Conservation (phyloP, 2,329 filamentous ascomycete genomes). For the Thielaviopsis ethacetica region DNA sequence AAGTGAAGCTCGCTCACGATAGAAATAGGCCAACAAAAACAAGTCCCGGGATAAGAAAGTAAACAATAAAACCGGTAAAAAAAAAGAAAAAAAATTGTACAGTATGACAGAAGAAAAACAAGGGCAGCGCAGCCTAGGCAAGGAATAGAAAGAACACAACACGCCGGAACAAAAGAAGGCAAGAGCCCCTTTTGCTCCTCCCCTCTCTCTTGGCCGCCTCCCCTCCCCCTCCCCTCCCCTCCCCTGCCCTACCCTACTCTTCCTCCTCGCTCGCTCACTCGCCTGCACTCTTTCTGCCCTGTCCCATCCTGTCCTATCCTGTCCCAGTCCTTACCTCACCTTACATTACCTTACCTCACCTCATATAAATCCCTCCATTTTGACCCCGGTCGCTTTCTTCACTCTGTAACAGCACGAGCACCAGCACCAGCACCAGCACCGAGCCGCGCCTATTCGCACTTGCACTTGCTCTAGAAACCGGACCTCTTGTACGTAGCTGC, state of each 20-base stretch:
- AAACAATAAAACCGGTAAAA: neutral
- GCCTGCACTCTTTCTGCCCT: neutral
- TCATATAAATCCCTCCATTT: neutral
- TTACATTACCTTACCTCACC: neutral
- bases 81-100: neutral
- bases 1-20: too few relatives aligned
- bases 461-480: neutral
- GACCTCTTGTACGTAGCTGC: neutral
- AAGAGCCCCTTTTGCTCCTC: conserved; percentile 8
- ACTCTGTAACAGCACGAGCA: neutral
- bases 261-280: neutral
- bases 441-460: neutral
- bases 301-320: neutral
- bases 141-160: neutral
- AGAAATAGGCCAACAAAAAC: too few relatives aligned
- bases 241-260: neutral
- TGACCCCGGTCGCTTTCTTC: neutral
- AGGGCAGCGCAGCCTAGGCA: neutral
- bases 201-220: conserved; percentile 4
- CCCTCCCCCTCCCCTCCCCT: neutral
- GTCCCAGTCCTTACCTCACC: neutral
- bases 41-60: too few relatives aligned
- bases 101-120: neutral
- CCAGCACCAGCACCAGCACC: too few relatives aligned
- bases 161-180: neutral